Conservation (phyloP, 495 filamentous ascomycete genomes). For the Aspergillus asperescens region DNA sequence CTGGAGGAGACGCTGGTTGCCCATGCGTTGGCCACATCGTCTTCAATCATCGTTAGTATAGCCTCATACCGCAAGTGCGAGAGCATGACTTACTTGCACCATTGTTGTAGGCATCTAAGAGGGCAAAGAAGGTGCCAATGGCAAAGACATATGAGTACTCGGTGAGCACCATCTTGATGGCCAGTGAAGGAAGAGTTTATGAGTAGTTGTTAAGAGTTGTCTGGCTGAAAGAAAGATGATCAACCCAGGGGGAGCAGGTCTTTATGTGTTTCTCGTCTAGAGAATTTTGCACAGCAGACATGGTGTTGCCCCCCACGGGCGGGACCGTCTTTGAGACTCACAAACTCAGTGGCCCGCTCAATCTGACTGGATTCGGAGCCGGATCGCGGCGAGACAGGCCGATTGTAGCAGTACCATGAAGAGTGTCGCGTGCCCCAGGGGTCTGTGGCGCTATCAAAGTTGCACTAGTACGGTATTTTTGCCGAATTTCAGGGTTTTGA, state of each 20-base stretch:
- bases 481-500: neutral
- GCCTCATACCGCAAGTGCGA: too few species aligned
- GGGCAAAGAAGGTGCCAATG: conserved; percentile 71
- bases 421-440: conserved; percentile 3
- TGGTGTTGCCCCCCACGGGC: conserved; percentile 6
- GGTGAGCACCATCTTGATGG: conserved; percentile 46
- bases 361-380: neutral
- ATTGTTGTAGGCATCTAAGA: conserved; percentile 69
- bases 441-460: neutral
- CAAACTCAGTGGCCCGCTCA: neutral
- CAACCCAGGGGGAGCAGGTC: too few species aligned
- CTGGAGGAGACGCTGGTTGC: conserved; percentile 65
- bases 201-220: too few species aligned
- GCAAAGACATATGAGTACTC: conserved; percentile 68
- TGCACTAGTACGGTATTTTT: neutral
- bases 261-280: too few species aligned
- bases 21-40: conserved; percentile 77
- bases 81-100: conserved; percentile 56
- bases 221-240: too few species aligned
- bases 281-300: too few species aligned
- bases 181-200: too few species aligned
- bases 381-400: neutral
- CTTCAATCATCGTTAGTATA: conserved; percentile 18
- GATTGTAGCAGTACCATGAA: neutral
- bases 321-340: neutral